Percentiles rank a stretch among this genome's conserved stretches.
These are phyloP conservation scores for Coccomyxa sp. DNA, from an alignment of 139 green algal genomes.

Conservation along the genomic window DNA sequence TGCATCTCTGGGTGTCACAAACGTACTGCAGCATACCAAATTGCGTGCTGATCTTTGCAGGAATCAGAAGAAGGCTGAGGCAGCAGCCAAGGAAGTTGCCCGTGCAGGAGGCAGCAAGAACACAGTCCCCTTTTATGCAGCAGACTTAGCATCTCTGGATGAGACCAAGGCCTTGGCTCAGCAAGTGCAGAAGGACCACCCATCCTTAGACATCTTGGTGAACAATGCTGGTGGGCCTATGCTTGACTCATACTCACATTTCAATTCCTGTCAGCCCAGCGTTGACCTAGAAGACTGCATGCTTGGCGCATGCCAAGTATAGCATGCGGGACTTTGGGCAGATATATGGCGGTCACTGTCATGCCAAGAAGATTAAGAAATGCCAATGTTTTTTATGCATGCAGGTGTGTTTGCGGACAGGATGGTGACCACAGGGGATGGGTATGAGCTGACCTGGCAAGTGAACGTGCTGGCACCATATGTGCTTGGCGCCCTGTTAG, in stretches of 20 bases:
- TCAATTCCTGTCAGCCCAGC: not conserved
- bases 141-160: conserved; percentile 44
- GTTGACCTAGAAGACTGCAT: not conserved
- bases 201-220: conserved; percentile 31
- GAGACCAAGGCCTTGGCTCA: conserved; percentile 35
- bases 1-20: not conserved
- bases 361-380: not conserved
- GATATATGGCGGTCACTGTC: not conserved
- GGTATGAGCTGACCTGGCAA: conserved; percentile 63
- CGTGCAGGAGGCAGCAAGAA: not conserved
- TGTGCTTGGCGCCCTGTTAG: conserved; percentile 48
- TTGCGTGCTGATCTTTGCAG: not conserved
- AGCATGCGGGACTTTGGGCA: not conserved
- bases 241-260: not conserved
- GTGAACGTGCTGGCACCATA: conserved; percentile 72
- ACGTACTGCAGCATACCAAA: not conserved
- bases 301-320: not conserved
- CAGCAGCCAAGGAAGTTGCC: not conserved
- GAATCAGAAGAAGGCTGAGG: conserved; percentile 1
- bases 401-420: conserved; percentile 35
- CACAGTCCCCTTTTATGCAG: conserved; percentile 12
- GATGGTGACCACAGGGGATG: conserved; percentile 37
- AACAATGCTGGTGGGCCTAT: conserved; percentile 53
- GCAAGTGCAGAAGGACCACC: conserved; percentile 15
- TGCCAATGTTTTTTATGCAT: not conserved